Percentiles rank a stretch among this genome's conserved stretches.
These are phyloP conservation scores for Beauveria scarabaeidicola DNA, from an alignment of 2,329 filamentous ascomycete species.

Conservation along the genomic window DNA sequence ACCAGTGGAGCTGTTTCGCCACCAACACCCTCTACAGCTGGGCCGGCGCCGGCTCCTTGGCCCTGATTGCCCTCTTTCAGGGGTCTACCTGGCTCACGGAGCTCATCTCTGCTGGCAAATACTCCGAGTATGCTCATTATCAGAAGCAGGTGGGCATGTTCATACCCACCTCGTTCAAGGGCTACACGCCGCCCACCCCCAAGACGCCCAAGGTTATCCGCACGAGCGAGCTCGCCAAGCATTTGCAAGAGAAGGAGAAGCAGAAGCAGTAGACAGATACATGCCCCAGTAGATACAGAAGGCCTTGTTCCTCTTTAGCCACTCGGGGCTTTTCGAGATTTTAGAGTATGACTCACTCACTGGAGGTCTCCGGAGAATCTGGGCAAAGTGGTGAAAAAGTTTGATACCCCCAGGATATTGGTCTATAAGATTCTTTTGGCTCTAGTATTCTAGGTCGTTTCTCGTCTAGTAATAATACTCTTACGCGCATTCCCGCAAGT, in stretches of 20 bases:
- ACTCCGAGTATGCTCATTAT: constrained; percentile 80
- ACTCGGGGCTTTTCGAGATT: too few relatives aligned
- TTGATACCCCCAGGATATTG: background rate
- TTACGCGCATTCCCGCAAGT: constrained; percentile 42
- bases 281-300: background rate
- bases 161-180: constrained; percentile 49
- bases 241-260: constrained; percentile 33
- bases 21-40: constrained; percentile 68
- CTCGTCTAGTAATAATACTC: background rate
- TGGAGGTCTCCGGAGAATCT: too few relatives aligned
- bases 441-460: constrained; percentile 3
- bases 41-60: constrained; percentile 60
- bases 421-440: background rate
- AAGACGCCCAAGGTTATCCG: constrained; percentile 38
- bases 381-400: too few relatives aligned
- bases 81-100: constrained; percentile 86
- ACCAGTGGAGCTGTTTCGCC: constrained; percentile 77
- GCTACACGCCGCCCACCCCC: constrained; percentile 32
- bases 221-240: constrained; percentile 42
- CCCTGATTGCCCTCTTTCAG: constrained; percentile 76
- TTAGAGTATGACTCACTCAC: background rate
- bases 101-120: constrained; percentile 69
- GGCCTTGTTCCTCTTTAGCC: too few relatives aligned
- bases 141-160: constrained; percentile 78
- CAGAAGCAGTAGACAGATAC: constrained; percentile 17